phyloP scores from a whole-genome alignment of 2,329 filamentous ascomycete genomes.

The Ophiostoma sp. region DNA sequence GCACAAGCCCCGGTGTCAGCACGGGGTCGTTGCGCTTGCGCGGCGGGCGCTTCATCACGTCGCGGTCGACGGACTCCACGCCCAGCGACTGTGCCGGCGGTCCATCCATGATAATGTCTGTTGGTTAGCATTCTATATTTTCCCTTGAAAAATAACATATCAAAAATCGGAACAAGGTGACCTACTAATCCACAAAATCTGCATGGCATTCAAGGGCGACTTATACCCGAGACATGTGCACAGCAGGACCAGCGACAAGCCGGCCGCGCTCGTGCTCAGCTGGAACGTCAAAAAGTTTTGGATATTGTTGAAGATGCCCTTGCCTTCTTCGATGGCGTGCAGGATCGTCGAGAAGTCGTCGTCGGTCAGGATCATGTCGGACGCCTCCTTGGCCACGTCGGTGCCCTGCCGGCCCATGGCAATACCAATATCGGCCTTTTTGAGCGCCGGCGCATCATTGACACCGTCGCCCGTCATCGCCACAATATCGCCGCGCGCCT shows the following conservation, averaged over 20 bases:
- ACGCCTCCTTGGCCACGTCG: slow-evolving; percentile 92
- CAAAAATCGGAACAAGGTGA: slow-evolving; percentile 29
- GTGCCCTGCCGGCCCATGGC: slow-evolving; percentile 94
- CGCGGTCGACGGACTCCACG: slow-evolving; percentile 88
- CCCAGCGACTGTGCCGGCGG: slow-evolving; percentile 95
- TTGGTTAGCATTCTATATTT: neutral
- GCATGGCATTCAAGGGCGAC: slow-evolving; percentile 97
- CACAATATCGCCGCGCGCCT: slow-evolving; percentile 89
- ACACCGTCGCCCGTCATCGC: slow-evolving; percentile 99
- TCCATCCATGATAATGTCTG: slow-evolving; percentile 99
- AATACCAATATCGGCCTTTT: slow-evolving; percentile 96
- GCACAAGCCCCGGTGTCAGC: slow-evolving; percentile 76
- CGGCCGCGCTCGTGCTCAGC: slow-evolving; percentile 91
- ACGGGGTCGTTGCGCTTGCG: slow-evolving; percentile 82
- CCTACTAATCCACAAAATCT: slow-evolving; percentile 99
- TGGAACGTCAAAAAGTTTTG: slow-evolving; percentile 99
- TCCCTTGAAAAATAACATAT: neutral
- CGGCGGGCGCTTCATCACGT: slow-evolving; percentile 88
- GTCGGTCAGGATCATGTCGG: slow-evolving; percentile 89
- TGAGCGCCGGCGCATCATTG: slow-evolving; percentile 92
- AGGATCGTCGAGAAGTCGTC: slow-evolving; percentile 90
- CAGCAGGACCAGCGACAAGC: slow-evolving; percentile 81
- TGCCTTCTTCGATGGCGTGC: slow-evolving; percentile 94
- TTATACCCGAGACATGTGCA: slow-evolving; percentile 91
- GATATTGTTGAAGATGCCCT: slow-evolving; percentile 99